These are phyloP conservation scores for Pseudogymnoascus sp. DNA, from an alignment of 2,329 filamentous ascomycete genomes.

Conservation along the genomic window DNA sequence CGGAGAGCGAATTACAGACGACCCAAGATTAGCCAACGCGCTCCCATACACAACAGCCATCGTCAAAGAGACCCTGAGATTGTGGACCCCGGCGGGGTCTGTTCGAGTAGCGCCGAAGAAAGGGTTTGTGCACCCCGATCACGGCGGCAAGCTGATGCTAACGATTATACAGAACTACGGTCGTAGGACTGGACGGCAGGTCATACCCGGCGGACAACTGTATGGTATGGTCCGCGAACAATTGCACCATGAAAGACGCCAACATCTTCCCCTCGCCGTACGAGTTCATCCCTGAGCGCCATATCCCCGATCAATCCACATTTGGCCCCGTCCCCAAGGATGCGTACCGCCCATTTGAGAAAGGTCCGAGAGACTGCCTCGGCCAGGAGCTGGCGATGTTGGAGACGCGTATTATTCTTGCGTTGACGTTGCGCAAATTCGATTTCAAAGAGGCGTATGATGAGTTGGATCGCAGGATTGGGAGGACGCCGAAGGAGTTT, in stretches of 20 bases:
- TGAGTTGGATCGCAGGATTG: constrained; percentile 23
- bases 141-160: background rate
- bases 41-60: constrained; percentile 17
- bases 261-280: background rate
- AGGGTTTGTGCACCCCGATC: background rate
- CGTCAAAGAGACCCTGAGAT: constrained; percentile 18
- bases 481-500: constrained; percentile 14
- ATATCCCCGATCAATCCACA: constrained; percentile 14
- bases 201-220: constrained; percentile 7
- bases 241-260: background rate
- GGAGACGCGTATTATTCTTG: constrained; percentile 38
- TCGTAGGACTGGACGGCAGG: background rate
- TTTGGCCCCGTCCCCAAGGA: background rate
- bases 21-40: constrained; percentile 15
- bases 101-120: background rate
- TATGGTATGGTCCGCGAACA: constrained; percentile 5
- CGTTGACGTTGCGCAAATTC: constrained; percentile 37
- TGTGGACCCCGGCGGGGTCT: constrained; percentile 13
- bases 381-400: constrained; percentile 43
- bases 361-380: constrained; percentile 45
- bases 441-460: constrained; percentile 34
- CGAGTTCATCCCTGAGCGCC: background rate
- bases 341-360: constrained; percentile 36
- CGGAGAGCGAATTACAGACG: constrained; percentile 6
- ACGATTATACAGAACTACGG: background rate